Conservation (phyloP, 352 stramenopile genomes). For the Phytopythium litorale region DNA sequence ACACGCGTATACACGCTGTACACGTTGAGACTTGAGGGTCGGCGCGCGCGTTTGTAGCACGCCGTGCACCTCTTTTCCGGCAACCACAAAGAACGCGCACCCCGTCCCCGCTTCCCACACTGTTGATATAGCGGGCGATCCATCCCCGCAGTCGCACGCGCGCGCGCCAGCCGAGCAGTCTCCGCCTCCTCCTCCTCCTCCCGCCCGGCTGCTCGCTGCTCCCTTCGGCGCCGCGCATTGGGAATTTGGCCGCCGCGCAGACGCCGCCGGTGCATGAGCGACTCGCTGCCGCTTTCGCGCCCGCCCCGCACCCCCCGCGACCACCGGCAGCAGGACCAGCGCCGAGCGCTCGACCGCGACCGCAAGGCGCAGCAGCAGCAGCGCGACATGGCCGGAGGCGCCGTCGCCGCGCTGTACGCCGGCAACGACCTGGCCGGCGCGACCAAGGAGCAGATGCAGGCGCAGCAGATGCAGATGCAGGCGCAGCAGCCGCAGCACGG, state of each 20-base stretch:
- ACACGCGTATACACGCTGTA: neutral
- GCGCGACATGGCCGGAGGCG: constrained; percentile 11
- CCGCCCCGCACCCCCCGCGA: constrained; percentile 13
- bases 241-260: constrained; percentile 10
- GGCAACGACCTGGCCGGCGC: neutral
- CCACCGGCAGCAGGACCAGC: constrained; percentile 5
- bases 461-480: neutral
- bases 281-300: constrained; percentile 5
- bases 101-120: neutral
- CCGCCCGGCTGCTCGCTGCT: no score
- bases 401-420: constrained; percentile 18
- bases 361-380: neutral
- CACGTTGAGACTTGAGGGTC: neutral
- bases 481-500: neutral
- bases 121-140: neutral
- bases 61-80: neutral
- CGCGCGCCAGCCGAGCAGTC: neutral
- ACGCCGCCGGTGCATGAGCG: constrained; percentile 4
- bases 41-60: constrained; percentile 6
- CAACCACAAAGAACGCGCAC: constrained; percentile 14
- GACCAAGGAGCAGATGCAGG: neutral
- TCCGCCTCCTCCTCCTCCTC: neutral
- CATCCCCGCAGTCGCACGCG: constrained; percentile 4
- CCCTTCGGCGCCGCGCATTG: neutral
- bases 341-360: constrained; percentile 2